Evolutionary conservation across 2,329 filamentous ascomycete genomes (phyloP), one percentile per base, ranked within the genome.

Genomic region (Teratosphaeria viscida): DNA sequence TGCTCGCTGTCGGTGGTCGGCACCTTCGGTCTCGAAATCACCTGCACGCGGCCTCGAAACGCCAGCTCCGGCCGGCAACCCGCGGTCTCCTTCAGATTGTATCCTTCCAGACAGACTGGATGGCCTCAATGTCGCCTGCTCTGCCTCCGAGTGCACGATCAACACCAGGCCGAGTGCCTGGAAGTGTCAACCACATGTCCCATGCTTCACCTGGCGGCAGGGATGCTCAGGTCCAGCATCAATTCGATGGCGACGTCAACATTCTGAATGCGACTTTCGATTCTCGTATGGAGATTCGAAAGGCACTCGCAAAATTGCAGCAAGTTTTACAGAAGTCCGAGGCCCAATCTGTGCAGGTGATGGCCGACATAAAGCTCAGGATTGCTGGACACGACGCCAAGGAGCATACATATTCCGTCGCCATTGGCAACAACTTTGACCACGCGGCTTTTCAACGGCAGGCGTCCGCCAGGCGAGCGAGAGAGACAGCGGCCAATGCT

Each of bases 241-340:
- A 60, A 58, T 68, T 65, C 57, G 60, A 65, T 34, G 67, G 67
- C 57, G 67, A 69, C 39, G 58, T 57, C 52, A 62, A 57, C 49
- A 58, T 68, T 5, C 59, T 66, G 32, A 63, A 65, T 54, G 57
- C 57, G 19, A 68, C 67, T 5, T 49, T 61, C n/a, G 60, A 64
- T 16, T 57, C 53, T 19, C 65, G 67, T 32, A 61, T 56, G 19
- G 63, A 68, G 37, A 58, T 69, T 12, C 59, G 66, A 12, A 63
- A 62, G 27, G 60, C 61, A 14, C 59, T 69, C 26, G 52, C 57
- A 10, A 52, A 61, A 5, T 60, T 70, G 14, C 65, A 67, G 14
- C 58, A 65, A 29, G 57, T 63, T 5, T 52, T 69, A 54, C 61
- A 64, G 26, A 57, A 55, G 34, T 49, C 64, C 19, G 63, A 65